Conservation (phyloP, 164 flowering plant genomes). For the Nelumbo lutea region DNA sequence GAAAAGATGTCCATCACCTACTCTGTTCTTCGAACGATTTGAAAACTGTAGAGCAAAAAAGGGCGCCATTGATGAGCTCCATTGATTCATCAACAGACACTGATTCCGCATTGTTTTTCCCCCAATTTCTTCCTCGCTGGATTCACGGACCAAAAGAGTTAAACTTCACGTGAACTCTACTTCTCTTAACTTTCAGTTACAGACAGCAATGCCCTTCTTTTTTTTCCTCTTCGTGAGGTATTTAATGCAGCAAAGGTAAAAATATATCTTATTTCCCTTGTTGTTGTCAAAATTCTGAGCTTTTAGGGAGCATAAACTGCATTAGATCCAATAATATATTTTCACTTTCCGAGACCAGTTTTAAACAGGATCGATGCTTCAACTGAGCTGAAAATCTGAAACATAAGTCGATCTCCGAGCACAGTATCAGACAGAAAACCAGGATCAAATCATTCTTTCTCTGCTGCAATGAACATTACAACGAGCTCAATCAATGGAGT, state of each 20-base stretch:
- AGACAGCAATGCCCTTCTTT: background rate
- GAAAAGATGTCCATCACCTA: background rate
- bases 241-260: background rate
- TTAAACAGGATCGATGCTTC: slow-evolving; percentile 3
- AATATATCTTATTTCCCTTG: slow-evolving; percentile 5
- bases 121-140: background rate
- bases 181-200: slow-evolving; percentile 13
- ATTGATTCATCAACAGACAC: slow-evolving; percentile 2
- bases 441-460: background rate
- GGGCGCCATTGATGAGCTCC: slow-evolving; percentile 7
- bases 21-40: background rate
- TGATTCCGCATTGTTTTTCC: background rate
- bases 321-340: slow-evolving; percentile 12
- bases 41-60: slow-evolving; percentile 8
- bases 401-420: background rate
- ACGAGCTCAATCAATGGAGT: too few relatives aligned
- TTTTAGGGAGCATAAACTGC: background rate
- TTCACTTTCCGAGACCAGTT: slow-evolving; percentile 5
- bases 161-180: slow-evolving; percentile 26
- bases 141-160: slow-evolving; percentile 7
- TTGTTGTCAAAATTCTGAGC: slow-evolving; percentile 6
- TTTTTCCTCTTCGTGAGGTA: background rate
- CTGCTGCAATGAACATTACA: background rate
- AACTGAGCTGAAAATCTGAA: background rate
- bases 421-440: too few relatives aligned